Percentiles rank a stretch among this genome's conserved stretches.
phyloP scores from a whole-genome alignment of 2,329 filamentous ascomycete species.

The Bretziella fagacearum region DNA sequence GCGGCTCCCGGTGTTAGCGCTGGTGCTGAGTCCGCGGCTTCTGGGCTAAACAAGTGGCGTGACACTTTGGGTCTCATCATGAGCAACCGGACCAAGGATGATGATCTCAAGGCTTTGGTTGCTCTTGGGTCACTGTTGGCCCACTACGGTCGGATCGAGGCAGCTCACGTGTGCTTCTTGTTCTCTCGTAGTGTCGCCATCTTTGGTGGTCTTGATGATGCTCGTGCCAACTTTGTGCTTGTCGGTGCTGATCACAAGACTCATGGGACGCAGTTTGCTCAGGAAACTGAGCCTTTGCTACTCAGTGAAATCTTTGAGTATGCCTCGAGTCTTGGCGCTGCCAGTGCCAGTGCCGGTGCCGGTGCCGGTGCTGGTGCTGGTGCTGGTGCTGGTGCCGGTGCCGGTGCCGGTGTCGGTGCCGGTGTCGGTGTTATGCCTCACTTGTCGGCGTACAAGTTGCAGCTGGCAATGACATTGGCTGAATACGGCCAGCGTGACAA shows the following conservation, averaged over 20 bases:
- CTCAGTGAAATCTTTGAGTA: conserved; percentile 96
- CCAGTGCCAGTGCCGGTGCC: conserved; percentile 37
- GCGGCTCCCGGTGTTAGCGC: conserved; percentile 42
- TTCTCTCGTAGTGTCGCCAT: conserved; percentile 57
- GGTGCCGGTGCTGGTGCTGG: no score
- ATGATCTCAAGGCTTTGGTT: conserved; percentile 61
- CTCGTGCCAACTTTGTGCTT: conserved; percentile 60
- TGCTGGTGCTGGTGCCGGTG: no score
- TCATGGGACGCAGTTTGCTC: conserved; percentile 52
- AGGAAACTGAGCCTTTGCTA: conserved; percentile 72
- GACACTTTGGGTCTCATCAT: conserved; percentile 76
- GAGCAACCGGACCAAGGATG: conserved; percentile 63
- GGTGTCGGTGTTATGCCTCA: conserved; percentile 30
- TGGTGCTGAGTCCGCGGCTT: conserved; percentile 44
- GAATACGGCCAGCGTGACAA: conserved; percentile 70
- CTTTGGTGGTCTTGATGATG: conserved; percentile 72
- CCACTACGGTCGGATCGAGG: conserved; percentile 75
- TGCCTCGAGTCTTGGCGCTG: conserved; percentile 52
- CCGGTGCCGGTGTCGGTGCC: conserved; percentile 34
- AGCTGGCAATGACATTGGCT: conserved; percentile 68
- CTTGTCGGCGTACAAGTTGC: conserved; percentile 76
- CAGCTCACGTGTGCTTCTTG: conserved; percentile 84
- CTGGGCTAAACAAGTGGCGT: conserved; percentile 82
- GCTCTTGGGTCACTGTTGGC: conserved; percentile 68
- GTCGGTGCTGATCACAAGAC: conserved; percentile 69